A percentile compares a stretch with the other conserved stretches of the same genome.
Evolutionary conservation across 345 rosid species (phyloP).

Genomic region (Dimocarpus longan): DNA sequence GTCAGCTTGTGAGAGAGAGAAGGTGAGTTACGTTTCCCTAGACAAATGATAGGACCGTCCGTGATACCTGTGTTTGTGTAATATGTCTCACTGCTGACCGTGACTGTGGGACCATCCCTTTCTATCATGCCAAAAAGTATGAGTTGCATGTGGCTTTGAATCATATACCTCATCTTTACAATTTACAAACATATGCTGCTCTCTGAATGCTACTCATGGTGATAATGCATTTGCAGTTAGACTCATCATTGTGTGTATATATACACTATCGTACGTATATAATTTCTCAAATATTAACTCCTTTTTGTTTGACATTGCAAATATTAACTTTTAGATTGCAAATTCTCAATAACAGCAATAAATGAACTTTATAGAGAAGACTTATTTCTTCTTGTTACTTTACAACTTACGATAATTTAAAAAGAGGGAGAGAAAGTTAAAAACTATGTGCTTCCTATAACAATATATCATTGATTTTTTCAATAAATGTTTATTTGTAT

Average conservation of each 20-base stretch:
- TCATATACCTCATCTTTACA: background rate
- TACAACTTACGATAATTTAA: too few species aligned
- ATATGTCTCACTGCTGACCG: slow-evolving; percentile 29
- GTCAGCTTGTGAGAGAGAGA: slow-evolving; percentile 29
- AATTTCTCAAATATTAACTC: too few species aligned
- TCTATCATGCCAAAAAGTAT: slow-evolving; percentile 11
- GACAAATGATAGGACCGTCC: slow-evolving; percentile 59
- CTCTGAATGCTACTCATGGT: background rate
- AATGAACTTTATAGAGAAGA: too few species aligned
- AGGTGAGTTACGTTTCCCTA: slow-evolving; percentile 43
- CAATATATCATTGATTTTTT: too few species aligned
- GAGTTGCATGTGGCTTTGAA: background rate
- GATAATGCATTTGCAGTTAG: background rate
- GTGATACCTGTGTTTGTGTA: slow-evolving; percentile 46
- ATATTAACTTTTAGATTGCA: too few species aligned
- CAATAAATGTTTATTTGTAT: too few species aligned
- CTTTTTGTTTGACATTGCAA: too few species aligned
- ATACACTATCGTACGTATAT: too few species aligned
- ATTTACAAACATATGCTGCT: background rate
- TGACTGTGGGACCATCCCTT: slow-evolving; percentile 21
- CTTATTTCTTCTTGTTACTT: too few species aligned
- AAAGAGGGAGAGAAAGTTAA: too few species aligned
- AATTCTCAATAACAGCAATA: too few species aligned
- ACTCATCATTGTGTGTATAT: background rate
- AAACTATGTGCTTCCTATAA: too few species aligned